Evolutionary conservation across 208 protist genomes (phyloP).

Genomic region (Jaenimonas drosophilae): DNA sequence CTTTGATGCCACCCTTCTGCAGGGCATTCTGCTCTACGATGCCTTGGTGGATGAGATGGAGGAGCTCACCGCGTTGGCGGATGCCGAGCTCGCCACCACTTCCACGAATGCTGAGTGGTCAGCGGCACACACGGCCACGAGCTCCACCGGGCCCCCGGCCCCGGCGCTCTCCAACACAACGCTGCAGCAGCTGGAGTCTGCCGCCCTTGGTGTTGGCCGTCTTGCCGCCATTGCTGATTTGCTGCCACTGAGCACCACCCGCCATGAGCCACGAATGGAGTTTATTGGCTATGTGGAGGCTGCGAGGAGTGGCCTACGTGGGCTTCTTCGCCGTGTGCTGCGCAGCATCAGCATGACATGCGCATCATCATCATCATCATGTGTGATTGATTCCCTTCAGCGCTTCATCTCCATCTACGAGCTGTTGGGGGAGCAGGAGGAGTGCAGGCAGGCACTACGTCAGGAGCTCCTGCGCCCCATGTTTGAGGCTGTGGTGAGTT

Average conservation of each 20-base stretch:
- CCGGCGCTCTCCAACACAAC: constrained; percentile 1
- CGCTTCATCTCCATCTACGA: constrained; percentile 42
- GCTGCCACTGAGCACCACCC: constrained; percentile 9
- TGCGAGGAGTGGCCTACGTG: no score
- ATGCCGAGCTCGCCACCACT: not conserved
- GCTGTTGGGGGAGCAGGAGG: constrained; percentile 15
- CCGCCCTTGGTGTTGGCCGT: constrained; percentile 3
- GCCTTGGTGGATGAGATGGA: constrained; percentile 29
- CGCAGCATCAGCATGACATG: no score
- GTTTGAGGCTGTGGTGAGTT: constrained; percentile 61
- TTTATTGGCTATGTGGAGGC: constrained; percentile 1
- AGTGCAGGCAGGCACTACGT: constrained; percentile 54
- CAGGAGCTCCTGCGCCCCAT: constrained; percentile 41
- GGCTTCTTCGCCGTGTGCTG: no score
- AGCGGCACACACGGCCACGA: not conserved
- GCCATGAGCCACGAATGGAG: constrained; percentile 17
- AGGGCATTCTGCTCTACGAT: constrained; percentile 57
- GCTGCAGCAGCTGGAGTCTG: constrained; percentile 1
- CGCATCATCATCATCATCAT: no score
- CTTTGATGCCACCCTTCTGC: constrained; percentile 49
- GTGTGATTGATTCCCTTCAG: no score
- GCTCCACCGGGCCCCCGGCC: not conserved
- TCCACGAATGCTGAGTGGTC: no score
- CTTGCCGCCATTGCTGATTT: constrained; percentile 4
- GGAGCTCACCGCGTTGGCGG: constrained; percentile 8